phyloP scores from a whole-genome alignment of 2,329 filamentous ascomycete genomes.

The Aspergillus floridensis region DNA sequence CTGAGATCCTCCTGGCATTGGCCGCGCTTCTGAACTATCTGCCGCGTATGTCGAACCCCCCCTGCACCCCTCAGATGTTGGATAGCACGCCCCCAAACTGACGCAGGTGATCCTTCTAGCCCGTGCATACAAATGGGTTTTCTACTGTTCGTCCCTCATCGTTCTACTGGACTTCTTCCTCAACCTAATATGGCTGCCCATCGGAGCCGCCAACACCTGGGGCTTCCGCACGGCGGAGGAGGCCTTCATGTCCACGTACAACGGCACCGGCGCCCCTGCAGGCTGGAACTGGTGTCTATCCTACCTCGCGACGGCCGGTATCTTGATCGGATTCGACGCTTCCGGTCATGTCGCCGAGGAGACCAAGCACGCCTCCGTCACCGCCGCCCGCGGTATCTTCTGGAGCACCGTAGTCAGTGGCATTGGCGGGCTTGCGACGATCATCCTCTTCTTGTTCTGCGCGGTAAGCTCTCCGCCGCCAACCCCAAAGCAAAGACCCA shows the following conservation, averaged over 20 bases:
- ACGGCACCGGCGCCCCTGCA: slow-evolving; percentile 54
- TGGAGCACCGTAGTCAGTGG: slow-evolving; percentile 59
- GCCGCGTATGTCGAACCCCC: slow-evolving; percentile 42
- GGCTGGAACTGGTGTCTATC: slow-evolving; percentile 65
- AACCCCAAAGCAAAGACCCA: background rate
- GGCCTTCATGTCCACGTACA: slow-evolving; percentile 61
- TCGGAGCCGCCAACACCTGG: slow-evolving; percentile 54
- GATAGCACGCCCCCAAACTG: background rate
- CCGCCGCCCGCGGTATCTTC: slow-evolving; percentile 60
- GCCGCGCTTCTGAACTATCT: slow-evolving; percentile 52
- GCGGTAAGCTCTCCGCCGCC: slow-evolving; percentile 37
- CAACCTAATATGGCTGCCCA: slow-evolving; percentile 61
- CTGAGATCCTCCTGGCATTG: slow-evolving; percentile 52
- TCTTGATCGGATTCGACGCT: slow-evolving; percentile 61
- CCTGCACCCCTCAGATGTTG: rapidly evolving
- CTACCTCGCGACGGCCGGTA: slow-evolving; percentile 59
- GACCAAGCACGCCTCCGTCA: slow-evolving; percentile 52
- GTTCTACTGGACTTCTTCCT: slow-evolving; percentile 59
- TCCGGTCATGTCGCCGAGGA: slow-evolving; percentile 62
- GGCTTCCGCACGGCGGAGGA: slow-evolving; percentile 60
- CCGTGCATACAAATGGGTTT: slow-evolving; percentile 44
- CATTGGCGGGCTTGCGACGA: slow-evolving; percentile 54
- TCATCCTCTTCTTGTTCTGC: slow-evolving; percentile 61
- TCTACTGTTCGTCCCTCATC: slow-evolving; percentile 32
- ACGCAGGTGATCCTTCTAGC: slow-evolving; percentile 30